These are phyloP conservation scores for Wickerhamomyces mucosus DNA, from an alignment of 805 yeast species.

Conservation along the genomic window DNA sequence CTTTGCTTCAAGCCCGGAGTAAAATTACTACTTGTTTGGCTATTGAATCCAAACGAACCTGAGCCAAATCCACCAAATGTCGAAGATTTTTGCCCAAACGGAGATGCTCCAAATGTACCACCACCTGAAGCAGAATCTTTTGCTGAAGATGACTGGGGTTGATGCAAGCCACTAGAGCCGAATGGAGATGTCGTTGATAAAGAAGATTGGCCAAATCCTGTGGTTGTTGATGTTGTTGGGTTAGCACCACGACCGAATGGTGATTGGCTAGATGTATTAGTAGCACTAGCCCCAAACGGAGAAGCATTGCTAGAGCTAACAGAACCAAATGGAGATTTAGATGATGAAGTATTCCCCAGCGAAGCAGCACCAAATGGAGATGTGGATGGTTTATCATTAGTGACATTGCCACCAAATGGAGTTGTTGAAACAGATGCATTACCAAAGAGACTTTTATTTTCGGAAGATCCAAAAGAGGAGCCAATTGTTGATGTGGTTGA, in stretches of 20 bases:
- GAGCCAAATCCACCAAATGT: slow-evolving; percentile 5
- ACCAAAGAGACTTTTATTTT: slow-evolving; percentile 1
- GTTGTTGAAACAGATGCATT: slow-evolving; percentile 10
- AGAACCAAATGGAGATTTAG: slow-evolving; percentile 4
- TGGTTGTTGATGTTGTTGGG: slow-evolving; percentile 2
- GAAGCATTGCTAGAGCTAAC: slow-evolving; percentile 8
- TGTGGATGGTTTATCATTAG: slow-evolving; percentile 1
- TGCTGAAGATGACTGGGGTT: too few relatives aligned
- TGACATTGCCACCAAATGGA: slow-evolving; percentile 8
- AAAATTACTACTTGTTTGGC: slow-evolving; percentile 7
- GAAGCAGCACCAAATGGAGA: slow-evolving; percentile 5
- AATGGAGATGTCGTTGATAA: slow-evolving; percentile 3
- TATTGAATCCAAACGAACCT: neutral
- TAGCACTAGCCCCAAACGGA: slow-evolving; percentile 22
- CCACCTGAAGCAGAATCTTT: too few relatives aligned
- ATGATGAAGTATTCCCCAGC: too few relatives aligned
- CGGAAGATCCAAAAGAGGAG: slow-evolving; percentile 5
- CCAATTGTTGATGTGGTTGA: slow-evolving; percentile 1
- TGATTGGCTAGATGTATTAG: too few relatives aligned
- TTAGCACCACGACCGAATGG: slow-evolving; percentile 7
- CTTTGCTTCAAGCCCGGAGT: slow-evolving; percentile 25
- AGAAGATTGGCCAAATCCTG: slow-evolving; percentile 7
- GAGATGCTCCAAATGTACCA: slow-evolving; percentile 3
- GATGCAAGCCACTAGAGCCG: too few relatives aligned
- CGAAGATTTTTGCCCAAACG: neutral